Evolutionary conservation across 2,329 filamentous ascomycete species (phyloP), one percentile per base, ranked within the genome.

Genomic region (Diaporthe sp.): DNA sequence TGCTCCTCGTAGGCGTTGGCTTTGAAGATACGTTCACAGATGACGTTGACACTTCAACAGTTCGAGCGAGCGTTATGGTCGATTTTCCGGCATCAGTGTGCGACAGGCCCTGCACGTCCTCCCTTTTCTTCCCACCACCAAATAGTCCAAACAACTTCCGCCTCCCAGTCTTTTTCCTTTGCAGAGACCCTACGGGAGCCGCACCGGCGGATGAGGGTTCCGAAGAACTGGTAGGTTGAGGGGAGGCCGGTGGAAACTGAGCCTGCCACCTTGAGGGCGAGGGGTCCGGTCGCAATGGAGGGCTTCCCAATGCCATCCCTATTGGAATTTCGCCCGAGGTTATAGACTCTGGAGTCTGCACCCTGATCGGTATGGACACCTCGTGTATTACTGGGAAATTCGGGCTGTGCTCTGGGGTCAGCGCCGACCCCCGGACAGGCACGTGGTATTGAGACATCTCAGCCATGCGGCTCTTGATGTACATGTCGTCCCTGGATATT

Each of bases 221-320:
- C 42, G 78, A 61, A 76, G 76, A 60, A 37, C 58, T 76, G 53
- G 75, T 47, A 15, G 37, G 31, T 8, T 49, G 70, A 76, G 79
- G 55, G 63, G 76, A 71, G 71, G 76, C 78, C 74, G 79, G 42
- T 67, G 76, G 75, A 67, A 68, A 77, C 57, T 34, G 65, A 34
- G 80, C 81, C 47, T 80, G 82, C 78, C 81, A 83, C 51, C 73
- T 77, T 49, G 76, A 74, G 7, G 79, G 78, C 55, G 81, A 81
- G 28, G 78, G 65, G 34, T 70, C 76, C 49, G 85, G 84, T 22
- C 84, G 82, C 53, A 86, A 85, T n/a, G 87, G 85, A 34, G 94
- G 94, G 80, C 93, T 95, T 44, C 93, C 94, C 74, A 95, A 84
- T 1, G 94, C 94, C 88, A 95, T 92, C 13, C 94, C 94, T 77